These are phyloP conservation scores for Dendrobium chrysotoxum DNA, from an alignment of 106 monocot genomes.

Conservation along the genomic window DNA sequence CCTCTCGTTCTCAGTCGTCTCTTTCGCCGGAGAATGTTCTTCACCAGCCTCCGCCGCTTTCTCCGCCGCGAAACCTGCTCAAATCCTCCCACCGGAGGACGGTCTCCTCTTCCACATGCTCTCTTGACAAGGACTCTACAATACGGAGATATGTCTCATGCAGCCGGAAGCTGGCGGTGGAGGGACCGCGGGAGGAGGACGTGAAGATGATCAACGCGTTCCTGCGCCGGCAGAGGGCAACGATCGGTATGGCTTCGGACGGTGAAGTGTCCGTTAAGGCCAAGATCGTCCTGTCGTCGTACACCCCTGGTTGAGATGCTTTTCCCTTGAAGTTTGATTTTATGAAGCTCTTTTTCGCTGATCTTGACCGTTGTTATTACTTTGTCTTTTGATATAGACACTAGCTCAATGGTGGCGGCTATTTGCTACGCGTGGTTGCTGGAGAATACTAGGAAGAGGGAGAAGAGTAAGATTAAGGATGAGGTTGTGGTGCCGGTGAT, in stretches of 20 bases:
- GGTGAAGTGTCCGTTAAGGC: constrained; percentile 19
- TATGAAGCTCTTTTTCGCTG: background rate
- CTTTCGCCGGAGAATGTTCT: background rate
- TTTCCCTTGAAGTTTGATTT: background rate
- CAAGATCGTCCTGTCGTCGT: constrained; percentile 34
- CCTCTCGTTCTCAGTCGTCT: background rate
- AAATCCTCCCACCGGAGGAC: constrained; percentile 25
- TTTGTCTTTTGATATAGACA: constrained; percentile 8
- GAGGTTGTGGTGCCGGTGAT: constrained; percentile 35
- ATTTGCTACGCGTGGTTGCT: constrained; percentile 55
- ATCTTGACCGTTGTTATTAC: background rate
- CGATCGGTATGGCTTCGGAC: constrained; percentile 17
- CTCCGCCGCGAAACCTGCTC: constrained; percentile 27
- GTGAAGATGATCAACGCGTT: constrained; percentile 28
- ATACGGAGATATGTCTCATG: background rate
- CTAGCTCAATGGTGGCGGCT: constrained; percentile 49
- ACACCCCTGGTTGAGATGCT: constrained; percentile 19
- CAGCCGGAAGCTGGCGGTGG: background rate
- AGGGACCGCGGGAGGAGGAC: background rate
- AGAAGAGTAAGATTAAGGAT: constrained; percentile 1
- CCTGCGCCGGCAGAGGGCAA: constrained; percentile 18
- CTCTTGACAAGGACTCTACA: constrained; percentile 6
- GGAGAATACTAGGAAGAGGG: constrained; percentile 24
- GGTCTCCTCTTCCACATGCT: constrained; percentile 27
- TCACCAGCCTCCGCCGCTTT: background rate